Evolutionary conservation across 768 basidiomycete species (phyloP).

Genomic region (Macrocybe gigantea): DNA sequence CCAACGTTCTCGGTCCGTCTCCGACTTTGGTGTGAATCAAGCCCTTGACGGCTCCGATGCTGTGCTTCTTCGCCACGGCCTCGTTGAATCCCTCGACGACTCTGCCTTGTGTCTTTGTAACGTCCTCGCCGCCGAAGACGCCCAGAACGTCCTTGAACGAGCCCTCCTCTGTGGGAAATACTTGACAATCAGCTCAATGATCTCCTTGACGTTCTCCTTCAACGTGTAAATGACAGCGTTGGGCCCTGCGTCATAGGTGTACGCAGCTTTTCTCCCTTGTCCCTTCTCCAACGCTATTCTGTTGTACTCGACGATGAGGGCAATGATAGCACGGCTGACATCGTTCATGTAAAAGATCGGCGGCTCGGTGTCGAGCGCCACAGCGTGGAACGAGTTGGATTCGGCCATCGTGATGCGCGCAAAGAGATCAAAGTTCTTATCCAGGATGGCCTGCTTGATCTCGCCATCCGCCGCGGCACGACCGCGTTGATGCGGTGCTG

Average conservation of each 20-base stretch:
- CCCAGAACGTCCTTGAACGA: constrained; percentile 73
- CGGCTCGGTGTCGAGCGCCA: constrained; percentile 92
- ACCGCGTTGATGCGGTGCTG: constrained; percentile 83
- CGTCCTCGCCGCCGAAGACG: constrained; percentile 41
- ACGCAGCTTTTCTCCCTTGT: constrained; percentile 75
- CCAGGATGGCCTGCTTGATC: constrained; percentile 76
- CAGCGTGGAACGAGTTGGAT: constrained; percentile 98
- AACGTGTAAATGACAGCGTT: constrained; percentile 96
- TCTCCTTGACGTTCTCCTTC: constrained; percentile 68
- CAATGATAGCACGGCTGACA: constrained; percentile 89
- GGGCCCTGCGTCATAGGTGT: constrained; percentile 98
- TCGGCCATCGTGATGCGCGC: constrained; percentile 94
- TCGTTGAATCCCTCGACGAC: constrained; percentile 72
- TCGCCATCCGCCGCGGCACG: constrained; percentile 83
- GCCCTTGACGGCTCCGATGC: constrained; percentile 74
- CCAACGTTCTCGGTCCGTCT: constrained; percentile 79
- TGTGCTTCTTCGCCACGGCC: constrained; percentile 67
- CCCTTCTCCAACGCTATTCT: constrained; percentile 56
- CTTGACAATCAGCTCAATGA: constrained; percentile 66
- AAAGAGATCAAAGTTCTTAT: constrained; percentile 81
- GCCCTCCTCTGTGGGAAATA: constrained; percentile 82
- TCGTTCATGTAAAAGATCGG: constrained; percentile 99
- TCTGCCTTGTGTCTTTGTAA: constrained; percentile 35
- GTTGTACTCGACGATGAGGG: constrained; percentile 89
- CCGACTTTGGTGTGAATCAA: constrained; percentile 93